phyloP scores from a whole-genome alignment of 805 yeast species.

The Candida endomychidarum region DNA sequence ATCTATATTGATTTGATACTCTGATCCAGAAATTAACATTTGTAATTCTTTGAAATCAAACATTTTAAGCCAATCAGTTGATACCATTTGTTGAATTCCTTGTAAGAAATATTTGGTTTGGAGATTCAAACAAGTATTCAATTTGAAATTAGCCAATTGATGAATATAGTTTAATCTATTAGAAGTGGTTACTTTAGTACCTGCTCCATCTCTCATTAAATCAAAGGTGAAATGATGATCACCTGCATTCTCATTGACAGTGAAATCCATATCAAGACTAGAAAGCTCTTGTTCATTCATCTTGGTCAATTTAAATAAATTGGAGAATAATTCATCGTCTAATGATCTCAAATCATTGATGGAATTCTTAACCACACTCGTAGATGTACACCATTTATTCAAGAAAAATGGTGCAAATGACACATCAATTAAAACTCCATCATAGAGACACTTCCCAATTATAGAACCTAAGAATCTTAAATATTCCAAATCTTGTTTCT shows the following conservation, averaged over 20 bases:
- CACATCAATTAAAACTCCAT: slow-evolving; percentile 75
- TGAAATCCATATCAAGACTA: slow-evolving; percentile 63
- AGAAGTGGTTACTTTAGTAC: slow-evolving; percentile 51
- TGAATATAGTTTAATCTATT: slow-evolving; percentile 76
- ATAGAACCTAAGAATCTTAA: slow-evolving; percentile 74
- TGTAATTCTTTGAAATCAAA: slow-evolving; percentile 85
- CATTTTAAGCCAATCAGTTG: slow-evolving; percentile 76
- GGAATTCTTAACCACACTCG: slow-evolving; percentile 48
- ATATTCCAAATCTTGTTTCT: slow-evolving; percentile 27
- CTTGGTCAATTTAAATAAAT: slow-evolving; percentile 58
- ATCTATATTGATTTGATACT: slow-evolving; percentile 63
- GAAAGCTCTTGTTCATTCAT: slow-evolving; percentile 58
- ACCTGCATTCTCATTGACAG: slow-evolving; percentile 51
- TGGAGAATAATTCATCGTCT: slow-evolving; percentile 66
- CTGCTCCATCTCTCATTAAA: slow-evolving; percentile 54
- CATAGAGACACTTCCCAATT: slow-evolving; percentile 87
- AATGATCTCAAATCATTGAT: slow-evolving; percentile 76
- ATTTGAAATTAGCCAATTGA: slow-evolving; percentile 72
- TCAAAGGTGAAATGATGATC: slow-evolving; percentile 46
- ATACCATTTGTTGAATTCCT: slow-evolving; percentile 70
- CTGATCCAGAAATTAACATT: slow-evolving; percentile 77
- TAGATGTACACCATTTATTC: slow-evolving; percentile 56
- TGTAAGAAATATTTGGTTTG: slow-evolving; percentile 64
- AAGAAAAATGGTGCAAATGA: slow-evolving; percentile 85
- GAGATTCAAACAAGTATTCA: slow-evolving; percentile 58